phyloP scores from a whole-genome alignment of 139 green algal genomes.

The Yamagishiella unicocca region DNA sequence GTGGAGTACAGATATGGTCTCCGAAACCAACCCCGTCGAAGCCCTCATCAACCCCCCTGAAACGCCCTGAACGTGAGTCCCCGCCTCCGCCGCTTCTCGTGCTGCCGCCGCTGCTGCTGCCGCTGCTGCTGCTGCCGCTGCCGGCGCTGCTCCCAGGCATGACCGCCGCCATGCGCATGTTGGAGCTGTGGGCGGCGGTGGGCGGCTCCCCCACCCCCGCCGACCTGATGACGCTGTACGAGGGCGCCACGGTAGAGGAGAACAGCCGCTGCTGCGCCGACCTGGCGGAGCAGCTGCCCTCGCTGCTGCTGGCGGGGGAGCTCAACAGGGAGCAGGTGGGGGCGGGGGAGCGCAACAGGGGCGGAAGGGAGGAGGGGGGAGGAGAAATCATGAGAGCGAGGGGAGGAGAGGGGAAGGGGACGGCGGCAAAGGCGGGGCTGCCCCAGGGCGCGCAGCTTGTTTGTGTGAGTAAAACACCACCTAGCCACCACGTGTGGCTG shows the following conservation, averaged over 20 bases:
- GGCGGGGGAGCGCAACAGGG: neutral
- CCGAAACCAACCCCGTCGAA: no score
- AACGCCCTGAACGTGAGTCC: no score
- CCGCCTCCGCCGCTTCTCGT: no score
- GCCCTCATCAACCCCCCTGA: no score
- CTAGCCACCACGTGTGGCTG: no score
- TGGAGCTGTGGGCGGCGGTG: slow-evolving; percentile 20
- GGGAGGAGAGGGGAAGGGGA: neutral
- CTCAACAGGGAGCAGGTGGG: slow-evolving; percentile 19
- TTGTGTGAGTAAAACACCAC: neutral
- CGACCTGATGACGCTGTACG: slow-evolving; percentile 18
- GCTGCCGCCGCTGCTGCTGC: no score
- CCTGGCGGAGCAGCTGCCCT: slow-evolving; percentile 25
- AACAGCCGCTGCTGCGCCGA: slow-evolving; percentile 1
- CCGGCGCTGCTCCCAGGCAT: slow-evolving; percentile 13
- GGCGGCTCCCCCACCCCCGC: neutral
- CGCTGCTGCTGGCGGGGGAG: neutral
- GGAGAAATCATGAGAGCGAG: no score
- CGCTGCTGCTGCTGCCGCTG: no score
- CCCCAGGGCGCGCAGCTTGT: neutral
- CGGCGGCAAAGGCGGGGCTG: neutral
- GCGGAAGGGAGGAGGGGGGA: neutral
- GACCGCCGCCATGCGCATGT: slow-evolving; percentile 18
- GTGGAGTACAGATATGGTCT: no score
- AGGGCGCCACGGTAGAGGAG: neutral